phyloP scores from a whole-genome alignment of 106 monocot species.

The Chionographis japonica region DNA sequence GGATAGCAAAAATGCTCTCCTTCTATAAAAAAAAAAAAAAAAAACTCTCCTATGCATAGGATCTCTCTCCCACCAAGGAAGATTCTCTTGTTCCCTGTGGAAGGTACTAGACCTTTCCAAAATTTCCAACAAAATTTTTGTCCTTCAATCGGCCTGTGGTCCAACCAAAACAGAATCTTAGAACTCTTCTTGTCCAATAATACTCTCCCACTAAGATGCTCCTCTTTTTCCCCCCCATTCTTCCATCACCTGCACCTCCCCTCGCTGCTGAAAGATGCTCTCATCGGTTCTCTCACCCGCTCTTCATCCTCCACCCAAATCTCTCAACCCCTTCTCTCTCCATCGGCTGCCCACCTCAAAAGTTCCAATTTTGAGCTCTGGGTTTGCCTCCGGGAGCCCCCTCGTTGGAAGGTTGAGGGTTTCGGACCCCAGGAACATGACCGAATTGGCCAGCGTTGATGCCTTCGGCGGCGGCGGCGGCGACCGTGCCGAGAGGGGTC shows the following conservation, averaged over 20 bases:
- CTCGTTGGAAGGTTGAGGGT: constrained; percentile 8
- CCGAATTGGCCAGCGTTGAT: constrained; percentile 12
- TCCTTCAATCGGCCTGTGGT: too few species aligned
- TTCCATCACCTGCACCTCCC: background rate
- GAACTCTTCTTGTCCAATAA: too few species aligned
- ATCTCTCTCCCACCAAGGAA: too few species aligned
- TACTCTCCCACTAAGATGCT: too few species aligned
- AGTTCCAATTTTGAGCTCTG: constrained; percentile 23
- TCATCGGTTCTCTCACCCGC: constrained; percentile 2
- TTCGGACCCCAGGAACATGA: constrained; percentile 19
- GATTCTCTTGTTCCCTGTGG: too few species aligned
- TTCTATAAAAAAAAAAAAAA: too few species aligned
- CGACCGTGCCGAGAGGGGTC: background rate
- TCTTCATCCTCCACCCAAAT: constrained; percentile 7
- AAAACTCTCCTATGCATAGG: too few species aligned
- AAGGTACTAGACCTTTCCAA: too few species aligned
- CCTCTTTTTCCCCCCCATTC: too few species aligned
- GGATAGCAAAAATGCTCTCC: too few species aligned
- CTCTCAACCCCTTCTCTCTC: background rate
- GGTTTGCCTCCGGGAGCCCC: constrained; percentile 9
- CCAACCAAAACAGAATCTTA: too few species aligned
- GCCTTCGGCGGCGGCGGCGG: constrained; percentile 6
- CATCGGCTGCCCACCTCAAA: constrained; percentile 10
- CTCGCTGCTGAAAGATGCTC: background rate
- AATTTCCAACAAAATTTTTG: too few species aligned